phyloP scores from a whole-genome alignment of 73 alveolate genomes.

The Breviolum minutum region DNA sequence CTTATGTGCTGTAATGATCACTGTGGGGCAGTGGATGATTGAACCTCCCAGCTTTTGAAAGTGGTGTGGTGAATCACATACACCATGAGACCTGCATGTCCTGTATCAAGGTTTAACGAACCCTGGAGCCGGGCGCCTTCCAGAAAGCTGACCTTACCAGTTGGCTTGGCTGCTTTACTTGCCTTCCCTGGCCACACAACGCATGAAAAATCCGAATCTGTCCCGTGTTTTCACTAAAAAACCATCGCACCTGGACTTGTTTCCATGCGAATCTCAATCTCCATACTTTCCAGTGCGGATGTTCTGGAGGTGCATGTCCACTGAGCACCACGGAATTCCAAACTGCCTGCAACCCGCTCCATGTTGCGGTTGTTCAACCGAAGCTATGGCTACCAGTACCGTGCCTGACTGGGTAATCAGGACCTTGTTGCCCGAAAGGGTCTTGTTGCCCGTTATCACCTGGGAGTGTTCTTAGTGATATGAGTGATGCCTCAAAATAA shows the following conservation, averaged over 20 bases:
- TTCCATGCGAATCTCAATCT: slow-evolving; percentile 2
- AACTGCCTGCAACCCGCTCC: slow-evolving; percentile 52
- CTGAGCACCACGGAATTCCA: slow-evolving; percentile 42
- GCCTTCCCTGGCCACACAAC: not conserved
- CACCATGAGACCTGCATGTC: not conserved
- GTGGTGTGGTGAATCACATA: not conserved
- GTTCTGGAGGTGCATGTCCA: slow-evolving; percentile 6
- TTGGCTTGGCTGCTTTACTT: not conserved
- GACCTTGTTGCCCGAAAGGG: not conserved
- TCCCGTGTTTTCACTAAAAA: not conserved
- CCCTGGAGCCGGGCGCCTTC: not conserved
- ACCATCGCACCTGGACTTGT: not conserved
- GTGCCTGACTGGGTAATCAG: not conserved
- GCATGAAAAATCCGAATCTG: not conserved
- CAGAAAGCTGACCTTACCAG: slow-evolving; percentile 2
- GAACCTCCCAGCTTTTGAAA: slow-evolving; percentile 3
- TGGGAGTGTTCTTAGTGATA: not conserved
- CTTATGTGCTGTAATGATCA: not conserved
- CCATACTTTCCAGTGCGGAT: not conserved
- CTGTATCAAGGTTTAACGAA: not conserved
- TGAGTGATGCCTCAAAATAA: not conserved
- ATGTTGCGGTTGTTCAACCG: not conserved
- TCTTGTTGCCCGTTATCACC: slow-evolving; percentile 1
- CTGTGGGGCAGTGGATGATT: slow-evolving; percentile 49
- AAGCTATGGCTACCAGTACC: not conserved